Evolutionary conservation across 805 yeast genomes (phyloP), one percentile per base, ranked within the genome.

Genomic region (Pichia heedii): DNA sequence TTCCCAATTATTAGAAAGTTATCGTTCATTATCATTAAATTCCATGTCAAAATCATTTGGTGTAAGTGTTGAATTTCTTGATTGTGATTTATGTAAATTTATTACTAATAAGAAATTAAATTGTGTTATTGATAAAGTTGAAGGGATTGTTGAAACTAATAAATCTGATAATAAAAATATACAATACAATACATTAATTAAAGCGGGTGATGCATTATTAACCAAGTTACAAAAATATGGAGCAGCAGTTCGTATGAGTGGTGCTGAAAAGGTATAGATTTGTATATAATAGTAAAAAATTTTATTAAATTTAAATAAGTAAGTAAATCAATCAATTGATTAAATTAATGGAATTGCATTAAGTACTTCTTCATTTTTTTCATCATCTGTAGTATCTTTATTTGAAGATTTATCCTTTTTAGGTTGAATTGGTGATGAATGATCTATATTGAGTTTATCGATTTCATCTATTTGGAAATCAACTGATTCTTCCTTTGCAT

Each of bases 151-250:
- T 50, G 94, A 86, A 62, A 93, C 98, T 16, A 93, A 88, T 65
- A 76, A 97, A 53, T 96, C 97, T 2, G 98, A 93, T 62, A 88
- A 84, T 67, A 93, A 93, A 67, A 90, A 93, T 60, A 84, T 86
- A 44, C 97, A 90, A 66, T 93, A 89, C 63, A 95, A 88, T 60
- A 64, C 71, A 50, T 73, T 93, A 56, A 80, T 93, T 56, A 88
- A 86, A 64, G 94, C 83, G 60, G 97, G 98, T 50, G 98, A 93
- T 59, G 78, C 81, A 2, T 71, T 93, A 55, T 76, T 93, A 61
- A 90, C 98, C 16, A 93, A 90, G 63, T 73, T 93, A 58, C 98
- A 93, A 63, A 93, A 89, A 63, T 93, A 90, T 55, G 95, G 96
- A 38, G 96, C 97, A 37, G 96, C 97, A 20, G 97, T 93, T 40